phyloP scores from a whole-genome alignment of 2,329 filamentous ascomycete genomes.

The Paradendryphiella salina region DNA sequence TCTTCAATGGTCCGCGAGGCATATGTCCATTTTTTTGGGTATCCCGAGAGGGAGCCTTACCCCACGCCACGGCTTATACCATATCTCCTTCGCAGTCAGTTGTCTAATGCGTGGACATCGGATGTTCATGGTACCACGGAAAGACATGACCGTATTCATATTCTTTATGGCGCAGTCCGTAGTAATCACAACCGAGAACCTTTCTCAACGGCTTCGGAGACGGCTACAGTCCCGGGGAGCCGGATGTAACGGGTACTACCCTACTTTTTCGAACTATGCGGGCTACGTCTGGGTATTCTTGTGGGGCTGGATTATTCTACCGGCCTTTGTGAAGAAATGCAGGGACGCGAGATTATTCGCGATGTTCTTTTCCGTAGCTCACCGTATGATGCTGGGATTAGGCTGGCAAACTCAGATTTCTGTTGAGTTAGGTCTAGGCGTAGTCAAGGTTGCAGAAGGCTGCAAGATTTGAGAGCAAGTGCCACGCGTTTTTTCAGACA shows the following conservation, averaged over 20 bases:
- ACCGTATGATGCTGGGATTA: not conserved
- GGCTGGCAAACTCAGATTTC: not conserved
- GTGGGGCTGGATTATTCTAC: not conserved
- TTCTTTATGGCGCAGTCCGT: constrained; percentile 7
- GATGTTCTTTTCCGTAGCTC: not conserved
- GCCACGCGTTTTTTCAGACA: too few species aligned
- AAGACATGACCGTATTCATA: constrained; percentile 5
- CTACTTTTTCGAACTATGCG: not conserved
- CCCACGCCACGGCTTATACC: not conserved
- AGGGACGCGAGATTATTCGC: not conserved
- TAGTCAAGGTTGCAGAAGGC: too few species aligned
- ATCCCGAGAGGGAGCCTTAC: not conserved
- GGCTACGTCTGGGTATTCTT: not conserved
- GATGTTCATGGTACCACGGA: constrained; percentile 12
- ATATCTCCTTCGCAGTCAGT: constrained; percentile 6
- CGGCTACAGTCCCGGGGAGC: not conserved
- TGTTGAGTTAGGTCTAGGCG: not conserved
- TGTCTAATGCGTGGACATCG: constrained; percentile 5
- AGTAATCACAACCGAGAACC: not conserved
- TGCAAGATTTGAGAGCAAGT: too few species aligned
- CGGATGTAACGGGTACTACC: not conserved
- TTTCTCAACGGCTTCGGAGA: not conserved
- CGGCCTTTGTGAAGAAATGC: not conserved
- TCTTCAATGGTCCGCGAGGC: not conserved
- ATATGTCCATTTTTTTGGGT: constrained; percentile 3